phyloP scores from a whole-genome alignment of 1,284 basidiomycete species.

The Phellopilus nigrolimitatus region DNA sequence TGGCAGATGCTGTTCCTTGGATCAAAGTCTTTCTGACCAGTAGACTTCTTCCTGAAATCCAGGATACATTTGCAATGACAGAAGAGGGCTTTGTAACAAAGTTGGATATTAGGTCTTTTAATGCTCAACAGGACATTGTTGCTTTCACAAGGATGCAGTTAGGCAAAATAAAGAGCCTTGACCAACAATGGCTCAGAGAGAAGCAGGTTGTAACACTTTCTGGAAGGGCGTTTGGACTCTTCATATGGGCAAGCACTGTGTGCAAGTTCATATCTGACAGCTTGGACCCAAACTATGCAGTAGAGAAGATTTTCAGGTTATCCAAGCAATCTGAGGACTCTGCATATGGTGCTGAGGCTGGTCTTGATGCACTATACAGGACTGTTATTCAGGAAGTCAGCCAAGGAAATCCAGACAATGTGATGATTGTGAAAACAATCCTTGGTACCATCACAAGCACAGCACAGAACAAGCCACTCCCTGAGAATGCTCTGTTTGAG shows the following conservation, averaged over 20 bases:
- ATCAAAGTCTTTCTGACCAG: conserved; percentile 15
- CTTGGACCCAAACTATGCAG: conserved; percentile 7
- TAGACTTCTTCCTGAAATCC: conserved; percentile 2
- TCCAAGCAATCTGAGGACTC: neutral
- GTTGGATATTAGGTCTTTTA: neutral
- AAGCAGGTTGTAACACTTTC: conserved; percentile 23
- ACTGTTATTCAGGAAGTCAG: conserved; percentile 2
- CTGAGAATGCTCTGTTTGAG: neutral
- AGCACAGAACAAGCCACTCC: conserved; percentile 5
- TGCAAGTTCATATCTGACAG: conserved; percentile 25
- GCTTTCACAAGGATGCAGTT: conserved; percentile 3
- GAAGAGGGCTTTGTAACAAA: neutral
- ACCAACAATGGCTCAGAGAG: conserved; percentile 23
- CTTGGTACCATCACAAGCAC: conserved; percentile 1
- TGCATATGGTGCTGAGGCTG: neutral
- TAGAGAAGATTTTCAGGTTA: neutral
- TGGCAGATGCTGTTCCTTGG: neutral
- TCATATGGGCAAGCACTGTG: conserved; percentile 29
- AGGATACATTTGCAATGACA: neutral
- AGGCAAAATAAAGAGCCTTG: conserved; percentile 25
- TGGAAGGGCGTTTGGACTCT: conserved; percentile 26
- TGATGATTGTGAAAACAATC: neutral
- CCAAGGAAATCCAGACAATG: neutral
- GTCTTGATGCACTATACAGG: conserved; percentile 1
- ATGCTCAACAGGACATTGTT: conserved; percentile 1